A percentile compares a stretch with the other conserved stretches of the same genome.
phyloP scores from a whole-genome alignment of 768 basidiomycete genomes.

The Lactifluus pinguis region DNA sequence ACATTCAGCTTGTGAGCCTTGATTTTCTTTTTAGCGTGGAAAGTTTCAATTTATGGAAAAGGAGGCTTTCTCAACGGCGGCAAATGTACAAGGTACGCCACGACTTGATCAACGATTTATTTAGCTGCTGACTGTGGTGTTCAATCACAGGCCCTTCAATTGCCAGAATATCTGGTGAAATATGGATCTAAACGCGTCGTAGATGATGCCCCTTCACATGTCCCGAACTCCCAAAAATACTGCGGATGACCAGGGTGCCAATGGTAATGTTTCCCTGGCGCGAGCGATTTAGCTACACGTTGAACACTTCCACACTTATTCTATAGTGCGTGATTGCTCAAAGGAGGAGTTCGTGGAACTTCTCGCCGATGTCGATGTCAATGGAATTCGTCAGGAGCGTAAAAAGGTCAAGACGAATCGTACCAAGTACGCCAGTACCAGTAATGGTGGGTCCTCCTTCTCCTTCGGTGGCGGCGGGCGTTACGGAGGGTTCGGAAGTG shows the following conservation, averaged over 20 bases:
- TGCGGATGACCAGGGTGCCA: constrained; percentile 95
- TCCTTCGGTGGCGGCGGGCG: constrained; percentile 42
- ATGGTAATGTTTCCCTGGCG: constrained; percentile 47
- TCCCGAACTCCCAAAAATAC: constrained; percentile 91
- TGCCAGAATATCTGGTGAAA: constrained; percentile 93
- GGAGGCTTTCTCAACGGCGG: constrained; percentile 94
- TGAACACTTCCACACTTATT: neutral
- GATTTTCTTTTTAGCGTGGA: too few relatives aligned
- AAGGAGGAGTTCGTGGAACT: constrained; percentile 88
- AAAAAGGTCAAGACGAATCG: constrained; percentile 89
- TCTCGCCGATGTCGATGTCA: constrained; percentile 63
- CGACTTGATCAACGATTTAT: neutral
- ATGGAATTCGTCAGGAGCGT: constrained; percentile 80
- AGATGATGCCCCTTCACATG: constrained; percentile 91
- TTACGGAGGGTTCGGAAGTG: constrained; percentile 66
- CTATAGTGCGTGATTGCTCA: constrained; percentile 90
- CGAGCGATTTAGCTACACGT: neutral
- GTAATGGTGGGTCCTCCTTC: constrained; percentile 74
- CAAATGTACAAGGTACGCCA: constrained; percentile 89
- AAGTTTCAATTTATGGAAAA: constrained; percentile 87
- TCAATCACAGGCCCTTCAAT: constrained; percentile 63
- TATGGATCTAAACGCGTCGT: constrained; percentile 97
- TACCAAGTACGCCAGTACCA: constrained; percentile 81
- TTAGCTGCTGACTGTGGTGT: neutral
- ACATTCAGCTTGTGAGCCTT: too few relatives aligned